A percentile compares a stretch with the other conserved stretches of the same genome.
Evolutionary conservation across 1,284 basidiomycete species (phyloP).

Genomic region (Leccinum subrobustum): DNA sequence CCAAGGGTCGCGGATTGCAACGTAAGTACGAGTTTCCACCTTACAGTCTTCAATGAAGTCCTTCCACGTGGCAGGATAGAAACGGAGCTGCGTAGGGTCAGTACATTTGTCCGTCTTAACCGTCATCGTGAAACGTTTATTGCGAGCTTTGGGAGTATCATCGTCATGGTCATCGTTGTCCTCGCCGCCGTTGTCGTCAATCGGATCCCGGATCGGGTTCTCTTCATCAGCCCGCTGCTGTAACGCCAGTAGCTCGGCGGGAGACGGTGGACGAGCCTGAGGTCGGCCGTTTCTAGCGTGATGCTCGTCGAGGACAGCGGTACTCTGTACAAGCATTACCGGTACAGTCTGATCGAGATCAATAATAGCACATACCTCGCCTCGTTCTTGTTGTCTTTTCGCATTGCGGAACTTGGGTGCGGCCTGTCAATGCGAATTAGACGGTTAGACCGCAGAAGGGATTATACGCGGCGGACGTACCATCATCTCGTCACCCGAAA

Average conservation of each 20-base stretch:
- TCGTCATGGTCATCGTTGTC: neutral
- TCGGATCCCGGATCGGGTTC: too few species aligned
- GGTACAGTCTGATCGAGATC: too few species aligned
- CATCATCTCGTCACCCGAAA: too few species aligned
- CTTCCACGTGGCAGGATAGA: neutral
- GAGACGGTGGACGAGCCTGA: neutral
- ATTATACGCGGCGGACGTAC: too few species aligned
- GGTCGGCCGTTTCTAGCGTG: neutral
- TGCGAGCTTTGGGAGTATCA: neutral
- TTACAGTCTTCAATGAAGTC: neutral
- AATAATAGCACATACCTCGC: too few species aligned
- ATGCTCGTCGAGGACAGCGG: neutral
- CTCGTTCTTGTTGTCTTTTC: too few species aligned
- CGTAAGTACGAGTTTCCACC: neutral
- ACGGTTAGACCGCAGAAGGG: too few species aligned
- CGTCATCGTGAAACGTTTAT: neutral
- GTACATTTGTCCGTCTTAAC: neutral
- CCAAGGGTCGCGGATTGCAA: neutral
- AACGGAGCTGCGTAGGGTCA: neutral
- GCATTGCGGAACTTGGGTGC: too few species aligned
- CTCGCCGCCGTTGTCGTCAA: too few species aligned
- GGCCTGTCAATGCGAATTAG: too few species aligned
- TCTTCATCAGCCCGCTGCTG: too few species aligned
- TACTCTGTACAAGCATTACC: too few species aligned
- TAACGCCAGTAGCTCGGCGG: neutral